Evolutionary conservation across 768 basidiomycete genomes (phyloP), one percentile per base, ranked within the genome.

Genomic region (Suillus hirtellus): DNA sequence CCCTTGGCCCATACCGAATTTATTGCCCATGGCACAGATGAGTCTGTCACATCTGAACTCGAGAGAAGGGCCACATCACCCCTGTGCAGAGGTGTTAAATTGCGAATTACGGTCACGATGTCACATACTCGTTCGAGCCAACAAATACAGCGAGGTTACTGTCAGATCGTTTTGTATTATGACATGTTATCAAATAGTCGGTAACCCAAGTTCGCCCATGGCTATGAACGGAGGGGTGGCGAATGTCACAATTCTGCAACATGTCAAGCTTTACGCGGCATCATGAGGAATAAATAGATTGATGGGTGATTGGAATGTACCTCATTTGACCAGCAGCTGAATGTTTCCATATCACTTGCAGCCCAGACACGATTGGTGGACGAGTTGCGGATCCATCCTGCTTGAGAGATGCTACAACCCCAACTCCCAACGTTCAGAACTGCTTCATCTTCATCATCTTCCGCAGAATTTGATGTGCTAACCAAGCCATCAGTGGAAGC

Each of bases 321-420:
- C 76, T 93, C 90, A 54, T 75, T 75, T 34, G 88, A 84, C 96
- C 95, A 98, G 15, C 85, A 81, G 62, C 90, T 90, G 67, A 96
- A 90, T 0, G 92, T 94, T 75, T 98, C 95, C 95, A 97, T 97
- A 76, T 97, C 96, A 66, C 93, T 95, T 12, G 86, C 83, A 27
- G 89, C 90, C 94, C 95, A 97, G 9, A 95, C 79, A 54, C 73
- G 77, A 37, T 77, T 76, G 5, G 75, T 72, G 27, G 71, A 62
- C 38, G 71, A 56, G 21, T 71, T 65, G 21, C 78, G 71, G 59
- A 84, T 82, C 89, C 88, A 91, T 1, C 88, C 93, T 8, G 85
- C 86, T 70, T 92, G 90, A 0, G 89, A 88, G 64, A 93, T 78
- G 70, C 89, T 93, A 70, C 86, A 87, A 2, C 90, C 92, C 86